Conservation (phyloP, 2,329 filamentous ascomycete species). For the Fusarium subtropicale region DNA sequence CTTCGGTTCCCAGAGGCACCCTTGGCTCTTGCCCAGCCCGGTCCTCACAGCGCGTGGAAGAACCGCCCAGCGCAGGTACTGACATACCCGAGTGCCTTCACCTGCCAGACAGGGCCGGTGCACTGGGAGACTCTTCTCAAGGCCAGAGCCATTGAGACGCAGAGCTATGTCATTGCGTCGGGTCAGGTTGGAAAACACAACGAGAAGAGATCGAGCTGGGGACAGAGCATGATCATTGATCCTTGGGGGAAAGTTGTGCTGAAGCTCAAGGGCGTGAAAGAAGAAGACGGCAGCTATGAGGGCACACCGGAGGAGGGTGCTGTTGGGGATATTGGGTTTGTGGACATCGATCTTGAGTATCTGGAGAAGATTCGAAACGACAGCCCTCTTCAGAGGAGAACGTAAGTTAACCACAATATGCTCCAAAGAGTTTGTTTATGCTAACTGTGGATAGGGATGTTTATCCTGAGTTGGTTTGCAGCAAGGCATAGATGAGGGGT, state of each 20-base stretch:
- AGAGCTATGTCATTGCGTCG: constrained; percentile 87
- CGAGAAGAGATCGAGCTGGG: constrained; percentile 82
- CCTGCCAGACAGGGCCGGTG: constrained; percentile 82
- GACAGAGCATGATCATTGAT: constrained; percentile 85
- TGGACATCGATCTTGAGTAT: constrained; percentile 64
- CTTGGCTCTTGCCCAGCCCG: constrained; percentile 68
- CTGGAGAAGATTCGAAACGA: constrained; percentile 61
- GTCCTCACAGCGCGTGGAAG: constrained; percentile 48
- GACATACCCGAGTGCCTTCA: constrained; percentile 91
- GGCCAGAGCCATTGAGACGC: constrained; percentile 87
- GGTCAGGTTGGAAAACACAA: constrained; percentile 82
- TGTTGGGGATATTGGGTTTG: constrained; percentile 63
- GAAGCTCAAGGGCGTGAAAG: constrained; percentile 68
- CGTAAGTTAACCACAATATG: constrained; percentile 56
- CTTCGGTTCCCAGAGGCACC: constrained; percentile 84
- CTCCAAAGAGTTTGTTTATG: neutral
- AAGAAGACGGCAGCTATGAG: constrained; percentile 52
- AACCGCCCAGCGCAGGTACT: constrained; percentile 74
- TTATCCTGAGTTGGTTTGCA: constrained; percentile 39
- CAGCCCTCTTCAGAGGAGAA: constrained; percentile 65
- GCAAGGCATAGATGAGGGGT: neutral
- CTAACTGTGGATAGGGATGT: constrained; percentile 37
- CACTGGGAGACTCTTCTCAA: constrained; percentile 88
- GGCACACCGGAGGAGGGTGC: constrained; percentile 52
- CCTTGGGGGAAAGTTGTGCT: constrained; percentile 85